Evolutionary conservation across 2,329 filamentous ascomycete genomes (phyloP), one percentile per base, ranked within the genome.

Genomic region (Penicillium fuscoglaucum): DNA sequence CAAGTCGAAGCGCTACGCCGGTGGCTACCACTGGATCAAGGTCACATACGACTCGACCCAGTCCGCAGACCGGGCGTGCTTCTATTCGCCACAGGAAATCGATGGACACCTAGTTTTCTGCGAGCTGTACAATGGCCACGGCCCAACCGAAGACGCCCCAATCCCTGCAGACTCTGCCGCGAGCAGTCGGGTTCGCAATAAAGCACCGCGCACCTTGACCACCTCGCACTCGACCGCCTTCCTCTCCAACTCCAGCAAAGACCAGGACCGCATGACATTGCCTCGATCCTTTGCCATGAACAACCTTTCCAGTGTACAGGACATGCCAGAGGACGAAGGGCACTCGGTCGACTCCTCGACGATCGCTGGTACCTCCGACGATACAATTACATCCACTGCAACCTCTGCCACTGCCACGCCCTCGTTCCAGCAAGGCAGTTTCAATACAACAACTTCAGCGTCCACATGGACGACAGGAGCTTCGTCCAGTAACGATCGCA

Each of bases 11-110:
- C 85, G 83, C 61, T 92, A 91, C 61, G 89, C 88, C 46, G 90
- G 91, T 50, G 93, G 93, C 44, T 84, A 90, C 66, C 90, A 96
- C 79, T 98, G 93, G 93, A 91, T 97, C 68, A 92, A 92, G 74
- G 81, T 93, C 55, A 93, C 90, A 0, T 93, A 91, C 68, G 90
- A 91, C 75, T 90, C 87, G 43, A 81, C 83, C 49, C 84, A 89
- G 65, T 87, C 89, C 2, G 90, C 88, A 21, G 87, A 90, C 59
- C 80, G 85, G 12, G 90, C 90, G 24, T 77, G 87, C 43, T 88
- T 84, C 70, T 83, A 84, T 54, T 91, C 88, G 52, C 90, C 90
- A 0, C 87, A 91, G 74, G 83, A 82, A 59, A 85, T 93, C 60
- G 80, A 90, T 55, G 89, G 89, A 12, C 82, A 89, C 70, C 74